Conservation (phyloP, 2,329 filamentous ascomycete genomes). For the Cercospora canescens region DNA sequence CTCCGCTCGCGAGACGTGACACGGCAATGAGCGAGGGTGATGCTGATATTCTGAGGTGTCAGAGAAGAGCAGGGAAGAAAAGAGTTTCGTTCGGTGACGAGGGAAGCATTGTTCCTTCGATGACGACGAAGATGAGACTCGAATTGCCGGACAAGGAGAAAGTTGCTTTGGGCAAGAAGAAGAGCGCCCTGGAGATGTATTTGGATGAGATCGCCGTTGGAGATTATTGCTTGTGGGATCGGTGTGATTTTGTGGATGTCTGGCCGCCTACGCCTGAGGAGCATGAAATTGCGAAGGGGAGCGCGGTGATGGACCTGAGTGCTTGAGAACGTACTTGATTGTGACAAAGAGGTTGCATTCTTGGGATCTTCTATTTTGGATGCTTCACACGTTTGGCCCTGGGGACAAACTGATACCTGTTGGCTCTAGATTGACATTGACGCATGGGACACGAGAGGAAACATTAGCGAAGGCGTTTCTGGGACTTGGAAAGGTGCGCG, state of each 20-base stretch:
- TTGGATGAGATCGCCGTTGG: constrained; percentile 1
- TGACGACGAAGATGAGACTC: neutral
- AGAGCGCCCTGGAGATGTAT: neutral
- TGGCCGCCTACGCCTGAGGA: constrained; percentile 1
- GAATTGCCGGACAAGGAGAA: neutral
- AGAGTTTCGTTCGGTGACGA: neutral
- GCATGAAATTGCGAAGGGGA: neutral
- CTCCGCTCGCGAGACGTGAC: neutral
- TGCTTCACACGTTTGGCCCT: too few relatives aligned
- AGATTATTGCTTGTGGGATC: constrained; percentile 6
- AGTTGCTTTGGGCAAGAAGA: neutral
- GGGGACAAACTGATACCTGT: neutral
- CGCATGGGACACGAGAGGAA: neutral
- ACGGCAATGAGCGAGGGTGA: neutral
- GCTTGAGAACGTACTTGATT: neutral
- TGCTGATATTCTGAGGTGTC: neutral
- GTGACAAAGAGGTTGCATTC: neutral
- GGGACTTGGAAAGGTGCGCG: neutral
- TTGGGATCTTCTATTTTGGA: neutral
- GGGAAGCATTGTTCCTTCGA: neutral
- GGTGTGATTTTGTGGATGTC: neutral
- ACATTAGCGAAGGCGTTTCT: constrained; percentile 2
- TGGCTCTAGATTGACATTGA: neutral
- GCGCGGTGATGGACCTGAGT: neutral
- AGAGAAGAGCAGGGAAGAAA: neutral